These are phyloP conservation scores for Bisporella sp. DNA, from an alignment of 2,329 filamentous ascomycete species.

Conservation along the genomic window DNA sequence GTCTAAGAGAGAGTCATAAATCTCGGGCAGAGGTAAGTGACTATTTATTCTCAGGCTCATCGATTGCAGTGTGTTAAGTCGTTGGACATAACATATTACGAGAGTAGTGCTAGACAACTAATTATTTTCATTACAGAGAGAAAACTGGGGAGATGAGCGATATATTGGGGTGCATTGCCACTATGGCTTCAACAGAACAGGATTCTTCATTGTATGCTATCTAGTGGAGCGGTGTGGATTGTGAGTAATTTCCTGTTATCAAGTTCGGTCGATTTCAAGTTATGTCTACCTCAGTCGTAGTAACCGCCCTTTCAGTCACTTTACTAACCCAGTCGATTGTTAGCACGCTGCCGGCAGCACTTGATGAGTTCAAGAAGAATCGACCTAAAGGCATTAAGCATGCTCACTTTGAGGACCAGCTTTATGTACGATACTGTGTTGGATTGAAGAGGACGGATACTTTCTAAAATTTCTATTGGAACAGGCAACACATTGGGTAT, in stretches of 20 bases:
- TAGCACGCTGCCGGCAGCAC: slow-evolving; percentile 60
- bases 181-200: slow-evolving; percentile 88
- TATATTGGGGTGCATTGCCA: slow-evolving; percentile 86
- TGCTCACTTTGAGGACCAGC: slow-evolving; percentile 76
- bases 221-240: slow-evolving; percentile 75
- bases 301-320: too few species aligned
- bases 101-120: too few species aligned
- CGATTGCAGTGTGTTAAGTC: too few species aligned
- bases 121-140: slow-evolving; percentile 19
- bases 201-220: slow-evolving; percentile 85
- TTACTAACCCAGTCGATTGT: too few species aligned
- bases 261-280: too few species aligned
- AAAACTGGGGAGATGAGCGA: slow-evolving; percentile 32
- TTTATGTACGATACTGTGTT: slow-evolving; percentile 68
- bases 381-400: slow-evolving; percentile 83
- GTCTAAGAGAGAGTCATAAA: slow-evolving; percentile 49
- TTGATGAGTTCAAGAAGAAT: slow-evolving; percentile 67
- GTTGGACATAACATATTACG: too few species aligned
- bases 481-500: too few species aligned
- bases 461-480: slow-evolving; percentile 9
- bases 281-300: too few species aligned
- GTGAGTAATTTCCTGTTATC: too few species aligned
- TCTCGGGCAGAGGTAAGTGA: slow-evolving; percentile 27
- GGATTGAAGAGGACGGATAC: slow-evolving; percentile 26
- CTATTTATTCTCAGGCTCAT: too few species aligned